Percentiles rank a stretch among this genome's conserved stretches.
Conservation (phyloP, 2,329 filamentous ascomycete genomes). For the Leptoxyphium fumago region DNA sequence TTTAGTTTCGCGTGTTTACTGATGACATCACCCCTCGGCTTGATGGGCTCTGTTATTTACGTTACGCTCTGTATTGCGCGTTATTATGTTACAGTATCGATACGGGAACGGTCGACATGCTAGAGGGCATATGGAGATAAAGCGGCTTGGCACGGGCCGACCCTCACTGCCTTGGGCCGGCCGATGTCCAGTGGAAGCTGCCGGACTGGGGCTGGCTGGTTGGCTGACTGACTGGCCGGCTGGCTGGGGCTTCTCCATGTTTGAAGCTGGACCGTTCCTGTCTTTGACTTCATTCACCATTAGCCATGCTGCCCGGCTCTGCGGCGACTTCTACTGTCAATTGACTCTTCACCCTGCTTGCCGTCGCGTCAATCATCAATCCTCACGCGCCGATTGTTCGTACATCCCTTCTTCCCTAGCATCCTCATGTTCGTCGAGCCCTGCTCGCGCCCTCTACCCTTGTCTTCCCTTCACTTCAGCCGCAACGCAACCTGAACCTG, state of each 20-base stretch:
- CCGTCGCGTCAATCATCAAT: conserved; percentile 1
- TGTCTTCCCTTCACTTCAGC: conserved; percentile 11
- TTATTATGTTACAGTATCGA: too few species aligned
- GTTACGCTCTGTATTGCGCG: too few species aligned
- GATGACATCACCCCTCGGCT: neutral
- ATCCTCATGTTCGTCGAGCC: conserved; percentile 6
- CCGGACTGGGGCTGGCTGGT: too few species aligned
- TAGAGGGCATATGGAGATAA: too few species aligned
- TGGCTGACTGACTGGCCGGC: too few species aligned
- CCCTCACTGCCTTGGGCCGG: too few species aligned
- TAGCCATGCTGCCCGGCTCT: conserved; percentile 1
- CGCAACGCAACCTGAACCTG: conserved; percentile 6
- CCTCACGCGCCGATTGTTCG: conserved; percentile 5
- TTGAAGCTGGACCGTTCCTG: neutral
- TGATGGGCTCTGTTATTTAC: too few species aligned
- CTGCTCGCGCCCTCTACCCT: conserved; percentile 7
- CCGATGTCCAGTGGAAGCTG: too few species aligned
- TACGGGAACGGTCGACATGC: too few species aligned
- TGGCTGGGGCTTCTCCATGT: neutral
- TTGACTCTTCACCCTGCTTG: too few species aligned
- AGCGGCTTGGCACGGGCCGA: too few species aligned
- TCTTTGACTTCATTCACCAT: conserved; percentile 1
- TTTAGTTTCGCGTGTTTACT: neutral
- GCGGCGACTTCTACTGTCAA: too few species aligned
- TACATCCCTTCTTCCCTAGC: conserved; percentile 6